These are phyloP conservation scores for Hypsizygus marmoreus DNA, from an alignment of 768 basidiomycete genomes.

Conservation along the genomic window DNA sequence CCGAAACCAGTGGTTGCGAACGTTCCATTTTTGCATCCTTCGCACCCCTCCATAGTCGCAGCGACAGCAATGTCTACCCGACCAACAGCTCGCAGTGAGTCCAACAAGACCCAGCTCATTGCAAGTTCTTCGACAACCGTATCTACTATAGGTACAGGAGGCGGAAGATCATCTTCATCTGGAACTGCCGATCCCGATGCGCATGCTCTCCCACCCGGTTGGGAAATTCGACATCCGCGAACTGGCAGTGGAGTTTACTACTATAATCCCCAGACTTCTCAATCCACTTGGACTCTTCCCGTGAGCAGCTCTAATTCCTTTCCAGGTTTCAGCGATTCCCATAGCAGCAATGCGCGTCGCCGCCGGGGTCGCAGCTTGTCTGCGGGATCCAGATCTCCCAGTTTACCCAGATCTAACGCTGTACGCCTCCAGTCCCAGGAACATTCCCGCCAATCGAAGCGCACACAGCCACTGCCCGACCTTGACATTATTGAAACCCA, in stretches of 20 bases:
- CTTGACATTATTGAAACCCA: slow-evolving; percentile 20
- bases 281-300: slow-evolving; percentile 62
- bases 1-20: slow-evolving; percentile 60
- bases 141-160: slow-evolving; percentile 20
- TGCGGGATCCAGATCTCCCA: slow-evolving; percentile 22
- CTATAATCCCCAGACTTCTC: slow-evolving; percentile 56
- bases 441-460: slow-evolving; percentile 20
- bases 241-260: slow-evolving; percentile 53
- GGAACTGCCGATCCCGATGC: slow-evolving; percentile 24
- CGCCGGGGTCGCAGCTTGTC: slow-evolving; percentile 27
- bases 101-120: slow-evolving; percentile 33
- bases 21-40: slow-evolving; percentile 54
- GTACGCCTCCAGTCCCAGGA: slow-evolving; percentile 29
- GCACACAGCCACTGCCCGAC: slow-evolving; percentile 16
- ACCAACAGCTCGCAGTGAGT: slow-evolving; percentile 42
- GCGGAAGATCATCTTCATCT: slow-evolving; percentile 20
- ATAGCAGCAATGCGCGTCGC: slow-evolving; percentile 23
- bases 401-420: slow-evolving; percentile 32
- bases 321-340: slow-evolving; percentile 23
- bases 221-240: slow-evolving; percentile 60
- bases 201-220: slow-evolving; percentile 51
- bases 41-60: slow-evolving; percentile 59
- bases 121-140: slow-evolving; percentile 27
- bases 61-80: slow-evolving; percentile 61
- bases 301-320: slow-evolving; percentile 30